phyloP scores from a whole-genome alignment of 1,139 yeast genomes.

The Pichia sp. region DNA sequence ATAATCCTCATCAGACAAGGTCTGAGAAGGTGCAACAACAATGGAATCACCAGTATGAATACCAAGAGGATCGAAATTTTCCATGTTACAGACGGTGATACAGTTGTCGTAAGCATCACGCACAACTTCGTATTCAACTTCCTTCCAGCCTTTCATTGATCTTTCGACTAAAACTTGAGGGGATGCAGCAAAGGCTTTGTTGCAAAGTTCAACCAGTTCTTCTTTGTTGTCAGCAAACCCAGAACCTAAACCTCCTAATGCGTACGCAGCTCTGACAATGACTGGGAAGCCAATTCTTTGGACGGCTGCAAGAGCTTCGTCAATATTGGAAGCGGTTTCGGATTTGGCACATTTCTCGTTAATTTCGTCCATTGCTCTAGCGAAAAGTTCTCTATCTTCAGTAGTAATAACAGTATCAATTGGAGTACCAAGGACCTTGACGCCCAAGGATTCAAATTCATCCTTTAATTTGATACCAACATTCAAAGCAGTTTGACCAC shows the following conservation, averaged over 20 bases:
- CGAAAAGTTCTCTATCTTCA: conserved; percentile 95
- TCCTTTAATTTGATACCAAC: conserved; percentile 96
- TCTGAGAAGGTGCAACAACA: conserved; percentile 98
- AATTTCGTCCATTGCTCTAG: conserved; percentile 91
- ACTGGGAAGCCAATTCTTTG: conserved; percentile 89
- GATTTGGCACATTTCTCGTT: conserved; percentile 93
- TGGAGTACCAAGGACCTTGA: conserved; percentile 93
- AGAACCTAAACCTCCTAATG: conserved; percentile 96
- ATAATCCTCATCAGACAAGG: conserved; percentile 94
- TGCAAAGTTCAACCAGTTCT: conserved; percentile 79
- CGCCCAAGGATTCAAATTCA: conserved; percentile 88
- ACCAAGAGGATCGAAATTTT: conserved; percentile 97
- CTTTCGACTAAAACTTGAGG: conserved; percentile 95
- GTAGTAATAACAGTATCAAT: conserved; percentile 95
- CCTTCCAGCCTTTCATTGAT: conserved; percentile 99
- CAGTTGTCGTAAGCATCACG: conserved; percentile 97
- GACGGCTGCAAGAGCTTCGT: conserved; percentile 83
- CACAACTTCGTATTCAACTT: conserved; percentile 97
- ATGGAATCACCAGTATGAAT: conserved; percentile 99
- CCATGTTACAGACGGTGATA: conserved; percentile 99
- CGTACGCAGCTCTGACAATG: conserved; percentile 95
- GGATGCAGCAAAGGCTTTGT: conserved; percentile 89
- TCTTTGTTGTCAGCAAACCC: conserved; percentile 92
- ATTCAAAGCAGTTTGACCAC: conserved; percentile 96
- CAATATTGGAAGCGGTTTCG: conserved; percentile 72